phyloP scores from a whole-genome alignment of 2,329 filamentous ascomycete genomes.

The Ophiocordyceps polyrhachis-furcata region DNA sequence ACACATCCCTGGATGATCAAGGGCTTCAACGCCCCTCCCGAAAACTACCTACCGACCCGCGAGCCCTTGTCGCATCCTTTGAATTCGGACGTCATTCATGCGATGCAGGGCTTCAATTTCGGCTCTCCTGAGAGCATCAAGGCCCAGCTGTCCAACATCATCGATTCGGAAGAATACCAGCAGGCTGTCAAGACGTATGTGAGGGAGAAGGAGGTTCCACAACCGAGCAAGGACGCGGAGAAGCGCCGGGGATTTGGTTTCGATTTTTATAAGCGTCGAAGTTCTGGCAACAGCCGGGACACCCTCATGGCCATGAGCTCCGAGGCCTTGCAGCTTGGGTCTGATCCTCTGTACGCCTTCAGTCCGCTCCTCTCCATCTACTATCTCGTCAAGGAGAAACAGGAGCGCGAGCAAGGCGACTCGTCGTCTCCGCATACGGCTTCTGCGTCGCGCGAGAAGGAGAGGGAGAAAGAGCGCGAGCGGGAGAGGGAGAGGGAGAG shows the following conservation, averaged over 20 bases:
- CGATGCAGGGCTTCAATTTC: slow-evolving; percentile 98
- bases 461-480: slow-evolving; percentile 9
- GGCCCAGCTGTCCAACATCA: slow-evolving; percentile 61
- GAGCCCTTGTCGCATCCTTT: slow-evolving; percentile 75
- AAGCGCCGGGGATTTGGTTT: slow-evolving; percentile 77
- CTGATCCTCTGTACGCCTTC: slow-evolving; percentile 82
- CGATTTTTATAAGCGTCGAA: slow-evolving; percentile 91
- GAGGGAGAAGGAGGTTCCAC: slow-evolving; percentile 44
- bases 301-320: slow-evolving; percentile 69
- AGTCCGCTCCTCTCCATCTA: slow-evolving; percentile 87
- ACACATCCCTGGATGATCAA: slow-evolving; percentile 92
- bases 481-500: slow-evolving; percentile 15
- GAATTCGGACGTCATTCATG: slow-evolving; percentile 65
- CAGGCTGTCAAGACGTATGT: slow-evolving; percentile 55
- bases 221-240: slow-evolving; percentile 45
- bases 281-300: slow-evolving; percentile 75
- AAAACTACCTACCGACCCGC: slow-evolving; percentile 70
- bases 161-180: slow-evolving; percentile 90
- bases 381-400: slow-evolving; percentile 88
- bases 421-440: slow-evolving; percentile 30
- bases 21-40: slow-evolving; percentile 68
- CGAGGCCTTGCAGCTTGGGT: slow-evolving; percentile 65
- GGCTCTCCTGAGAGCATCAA: slow-evolving; percentile 71
- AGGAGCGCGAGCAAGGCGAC: slow-evolving; percentile 49
- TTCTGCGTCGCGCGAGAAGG: slow-evolving; percentile 13